Evolutionary conservation across 495 filamentous ascomycete genomes (phyloP).

Genomic region (Aspergillus leporis): DNA sequence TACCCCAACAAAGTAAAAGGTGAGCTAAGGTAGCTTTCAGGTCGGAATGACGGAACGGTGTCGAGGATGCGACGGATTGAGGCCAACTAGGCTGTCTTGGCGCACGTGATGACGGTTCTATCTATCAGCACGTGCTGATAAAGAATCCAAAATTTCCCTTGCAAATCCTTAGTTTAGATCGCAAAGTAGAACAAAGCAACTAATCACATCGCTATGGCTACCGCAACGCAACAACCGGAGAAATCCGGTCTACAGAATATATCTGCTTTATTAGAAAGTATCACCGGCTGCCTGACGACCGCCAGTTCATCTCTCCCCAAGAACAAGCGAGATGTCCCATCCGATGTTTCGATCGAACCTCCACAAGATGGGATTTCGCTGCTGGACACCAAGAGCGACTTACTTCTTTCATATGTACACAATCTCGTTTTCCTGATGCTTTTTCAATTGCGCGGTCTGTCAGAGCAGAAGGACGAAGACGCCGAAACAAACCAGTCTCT

Average conservation of each 20-base stretch:
- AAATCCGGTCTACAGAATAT: slow-evolving; percentile 33
- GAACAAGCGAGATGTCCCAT: slow-evolving; percentile 30
- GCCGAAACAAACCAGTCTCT: slow-evolving; percentile 29
- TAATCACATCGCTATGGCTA: slow-evolving; percentile 25
- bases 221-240: slow-evolving; percentile 23
- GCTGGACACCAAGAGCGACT: slow-evolving; percentile 90
- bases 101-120: slow-evolving; percentile 21
- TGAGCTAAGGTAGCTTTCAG: not conserved
- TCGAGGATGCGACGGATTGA: slow-evolving; percentile 8
- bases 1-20: not conserved
- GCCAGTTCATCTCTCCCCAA: slow-evolving; percentile 63
- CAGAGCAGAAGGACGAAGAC: slow-evolving; percentile 27
- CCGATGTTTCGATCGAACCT: slow-evolving; percentile 53
- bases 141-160: slow-evolving; percentile 31
- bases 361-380: slow-evolving; percentile 88
- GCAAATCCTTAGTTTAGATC: slow-evolving; percentile 5
- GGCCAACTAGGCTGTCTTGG: slow-evolving; percentile 21
- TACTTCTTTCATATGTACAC: slow-evolving; percentile 92
- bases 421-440: slow-evolving; percentile 89
- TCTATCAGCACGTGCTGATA: slow-evolving; percentile 41
- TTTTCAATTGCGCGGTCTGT: slow-evolving; percentile 69
- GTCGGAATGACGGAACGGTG: not conserved
- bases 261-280: slow-evolving; percentile 59
- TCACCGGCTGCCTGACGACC: slow-evolving; percentile 63
- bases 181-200: slow-evolving; percentile 7